A percentile compares a stretch with the other conserved stretches of the same genome.
Conservation (phyloP, 169 alveolate genomes). For the Plasmodium sp. region DNA sequence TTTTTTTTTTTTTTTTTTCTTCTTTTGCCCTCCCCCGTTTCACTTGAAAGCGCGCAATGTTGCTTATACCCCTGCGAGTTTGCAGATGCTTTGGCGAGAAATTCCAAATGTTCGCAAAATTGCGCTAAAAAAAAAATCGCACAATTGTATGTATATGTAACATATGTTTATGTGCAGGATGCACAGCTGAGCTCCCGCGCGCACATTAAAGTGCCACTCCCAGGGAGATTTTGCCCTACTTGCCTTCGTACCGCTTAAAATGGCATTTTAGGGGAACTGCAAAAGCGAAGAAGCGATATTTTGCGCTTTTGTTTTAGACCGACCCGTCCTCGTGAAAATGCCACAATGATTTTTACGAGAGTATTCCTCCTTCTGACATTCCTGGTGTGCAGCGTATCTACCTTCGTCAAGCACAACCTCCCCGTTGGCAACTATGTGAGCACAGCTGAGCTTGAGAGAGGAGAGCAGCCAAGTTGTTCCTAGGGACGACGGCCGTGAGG, state of each 20-base stretch:
- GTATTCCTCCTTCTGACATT: slow-evolving; percentile 2
- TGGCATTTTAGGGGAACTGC: background rate
- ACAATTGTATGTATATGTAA: background rate
- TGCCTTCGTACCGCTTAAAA: background rate
- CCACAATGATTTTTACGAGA: slow-evolving; percentile 35
- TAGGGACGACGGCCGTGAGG: background rate
- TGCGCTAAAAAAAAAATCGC: background rate
- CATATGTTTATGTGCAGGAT: background rate
- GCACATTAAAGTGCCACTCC: background rate
- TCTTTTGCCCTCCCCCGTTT: background rate
- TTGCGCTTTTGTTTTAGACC: background rate
- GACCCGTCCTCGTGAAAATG: slow-evolving; percentile 12
- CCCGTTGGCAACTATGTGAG: slow-evolving; percentile 24
- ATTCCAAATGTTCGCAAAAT: background rate
- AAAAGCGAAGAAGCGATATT: background rate
- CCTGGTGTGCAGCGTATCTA: slow-evolving; percentile 3
- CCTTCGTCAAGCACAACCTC: slow-evolving; percentile 19
- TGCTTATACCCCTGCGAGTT: background rate
- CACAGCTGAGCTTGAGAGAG: background rate
- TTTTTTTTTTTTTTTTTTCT: slow-evolving; percentile 6
- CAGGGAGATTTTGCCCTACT: background rate
- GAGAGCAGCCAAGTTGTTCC: background rate
- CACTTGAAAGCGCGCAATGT: background rate
- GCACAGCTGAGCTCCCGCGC: background rate
- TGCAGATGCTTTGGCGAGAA: background rate